phyloP scores from a whole-genome alignment of 371 early-diverging fungal species.

The Apophysomyces ossiformis region DNA sequence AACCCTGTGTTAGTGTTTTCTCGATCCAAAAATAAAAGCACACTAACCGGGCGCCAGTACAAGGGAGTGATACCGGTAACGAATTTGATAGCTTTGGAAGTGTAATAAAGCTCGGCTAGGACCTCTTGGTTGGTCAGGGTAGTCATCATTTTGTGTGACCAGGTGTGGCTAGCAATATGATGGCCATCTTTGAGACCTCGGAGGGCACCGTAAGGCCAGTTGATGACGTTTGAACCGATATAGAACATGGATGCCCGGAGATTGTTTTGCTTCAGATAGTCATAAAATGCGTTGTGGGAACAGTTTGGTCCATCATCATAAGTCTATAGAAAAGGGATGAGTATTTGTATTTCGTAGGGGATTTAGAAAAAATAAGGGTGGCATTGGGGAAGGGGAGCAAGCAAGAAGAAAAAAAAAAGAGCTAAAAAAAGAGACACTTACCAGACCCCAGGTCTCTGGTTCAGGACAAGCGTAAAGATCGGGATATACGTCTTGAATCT shows the following conservation, averaged over 20 bases:
- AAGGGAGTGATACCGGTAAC: constrained; percentile 55
- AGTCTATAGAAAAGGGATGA: constrained; percentile 23
- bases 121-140: constrained; percentile 58
- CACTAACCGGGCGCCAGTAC: constrained; percentile 57
- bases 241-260: constrained; percentile 54
- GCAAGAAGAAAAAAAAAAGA: not conserved
- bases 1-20: not conserved
- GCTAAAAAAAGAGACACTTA: constrained; percentile 16
- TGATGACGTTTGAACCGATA: constrained; percentile 51
- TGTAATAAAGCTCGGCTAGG: constrained; percentile 59
- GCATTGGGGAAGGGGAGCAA: not conserved
- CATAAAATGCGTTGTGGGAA: constrained; percentile 52
- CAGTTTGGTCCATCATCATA: constrained; percentile 55
- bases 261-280: constrained; percentile 37
- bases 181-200: constrained; percentile 56
- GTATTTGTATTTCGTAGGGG: not conserved
- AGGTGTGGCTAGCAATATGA: constrained; percentile 54
- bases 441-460: constrained; percentile 47
- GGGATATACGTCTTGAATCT: constrained; percentile 30
- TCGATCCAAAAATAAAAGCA: not conserved
- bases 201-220: constrained; percentile 53
- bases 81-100: constrained; percentile 54
- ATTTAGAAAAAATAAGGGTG: not conserved
- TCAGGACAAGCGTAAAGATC: constrained; percentile 47
- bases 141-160: constrained; percentile 63